phyloP scores from a whole-genome alignment of 1,284 basidiomycete genomes.

The Kwoniella shivajii region DNA sequence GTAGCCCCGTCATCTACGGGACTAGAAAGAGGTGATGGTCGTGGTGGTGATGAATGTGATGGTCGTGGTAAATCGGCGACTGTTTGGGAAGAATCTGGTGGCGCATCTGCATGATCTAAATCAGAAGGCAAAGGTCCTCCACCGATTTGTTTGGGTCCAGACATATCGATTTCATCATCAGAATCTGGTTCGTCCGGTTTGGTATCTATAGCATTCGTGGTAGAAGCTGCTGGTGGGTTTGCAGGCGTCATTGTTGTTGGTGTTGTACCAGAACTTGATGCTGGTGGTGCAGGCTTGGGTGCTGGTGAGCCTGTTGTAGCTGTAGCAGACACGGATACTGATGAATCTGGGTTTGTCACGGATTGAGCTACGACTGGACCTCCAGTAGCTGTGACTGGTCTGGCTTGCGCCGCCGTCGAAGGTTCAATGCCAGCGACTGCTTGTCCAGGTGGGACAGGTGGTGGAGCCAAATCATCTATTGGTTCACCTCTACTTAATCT shows the following conservation, averaged over 20 bases:
- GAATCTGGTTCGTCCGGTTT: slow-evolving; percentile 21
- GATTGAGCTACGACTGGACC: background rate
- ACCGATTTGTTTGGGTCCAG: slow-evolving; percentile 40
- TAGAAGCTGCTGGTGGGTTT: background rate
- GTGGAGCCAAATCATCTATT: slow-evolving; percentile 20
- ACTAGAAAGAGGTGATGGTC: too few species aligned
- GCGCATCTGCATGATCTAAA: background rate
- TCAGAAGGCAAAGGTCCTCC: slow-evolving; percentile 31
- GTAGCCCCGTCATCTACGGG: too few species aligned
- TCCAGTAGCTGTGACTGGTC: background rate
- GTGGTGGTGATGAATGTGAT: background rate
- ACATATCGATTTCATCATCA: slow-evolving; percentile 41
- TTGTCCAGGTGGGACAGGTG: background rate
- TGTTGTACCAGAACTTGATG: background rate
- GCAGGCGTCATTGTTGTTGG: background rate
- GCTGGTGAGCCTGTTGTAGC: slow-evolving; percentile 3
- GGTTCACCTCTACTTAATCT: slow-evolving; percentile 41
- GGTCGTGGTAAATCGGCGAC: too few species aligned
- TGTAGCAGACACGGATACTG: background rate
- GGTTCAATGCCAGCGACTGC: background rate
- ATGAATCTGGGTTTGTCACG: background rate
- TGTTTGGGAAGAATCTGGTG: background rate
- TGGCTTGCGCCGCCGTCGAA: background rate
- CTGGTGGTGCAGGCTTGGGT: background rate
- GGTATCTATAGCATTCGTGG: background rate